Evolutionary conservation across 352 stramenopile species (phyloP).

Genomic region (Phytophthora cryptogea): DNA sequence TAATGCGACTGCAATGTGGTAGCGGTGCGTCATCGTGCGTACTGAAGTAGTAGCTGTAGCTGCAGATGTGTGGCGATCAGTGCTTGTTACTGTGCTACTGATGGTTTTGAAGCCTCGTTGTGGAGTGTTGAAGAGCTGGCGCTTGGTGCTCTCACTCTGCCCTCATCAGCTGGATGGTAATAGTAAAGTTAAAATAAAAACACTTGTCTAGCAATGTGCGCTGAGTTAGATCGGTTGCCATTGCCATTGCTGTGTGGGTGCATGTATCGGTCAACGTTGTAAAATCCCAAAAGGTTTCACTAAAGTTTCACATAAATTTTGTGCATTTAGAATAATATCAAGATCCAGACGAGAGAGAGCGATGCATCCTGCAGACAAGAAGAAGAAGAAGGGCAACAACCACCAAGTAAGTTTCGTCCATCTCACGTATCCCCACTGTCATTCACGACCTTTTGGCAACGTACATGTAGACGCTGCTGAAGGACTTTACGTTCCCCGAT

Average conservation of each 20-base stretch:
- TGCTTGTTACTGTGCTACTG: background rate
- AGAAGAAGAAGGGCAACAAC: no score
- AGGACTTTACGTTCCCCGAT: no score
- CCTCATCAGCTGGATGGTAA: conserved; percentile 8
- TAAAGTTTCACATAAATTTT: no score
- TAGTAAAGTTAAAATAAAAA: conserved; percentile 29
- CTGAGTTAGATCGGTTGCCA: no score
- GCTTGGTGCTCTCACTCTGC: background rate
- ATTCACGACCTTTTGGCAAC: background rate
- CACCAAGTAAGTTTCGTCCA: no score
- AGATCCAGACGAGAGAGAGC: no score
- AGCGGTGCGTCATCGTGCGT: conserved; percentile 1
- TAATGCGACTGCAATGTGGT: background rate
- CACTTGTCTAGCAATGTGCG: conserved; percentile 4
- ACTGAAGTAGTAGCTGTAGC: background rate
- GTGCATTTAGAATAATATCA: no score
- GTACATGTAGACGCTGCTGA: no score
- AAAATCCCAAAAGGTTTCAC: no score
- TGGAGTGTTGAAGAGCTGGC: background rate
- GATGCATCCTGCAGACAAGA: no score
- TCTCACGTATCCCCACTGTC: background rate
- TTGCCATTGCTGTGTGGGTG: no score
- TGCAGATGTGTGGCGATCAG: background rate
- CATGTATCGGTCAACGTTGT: no score
- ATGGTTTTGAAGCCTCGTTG: background rate